Base-by-base conservation (phyloP, 75 land plant species). In the Pinus tabuliformis region DNA sequence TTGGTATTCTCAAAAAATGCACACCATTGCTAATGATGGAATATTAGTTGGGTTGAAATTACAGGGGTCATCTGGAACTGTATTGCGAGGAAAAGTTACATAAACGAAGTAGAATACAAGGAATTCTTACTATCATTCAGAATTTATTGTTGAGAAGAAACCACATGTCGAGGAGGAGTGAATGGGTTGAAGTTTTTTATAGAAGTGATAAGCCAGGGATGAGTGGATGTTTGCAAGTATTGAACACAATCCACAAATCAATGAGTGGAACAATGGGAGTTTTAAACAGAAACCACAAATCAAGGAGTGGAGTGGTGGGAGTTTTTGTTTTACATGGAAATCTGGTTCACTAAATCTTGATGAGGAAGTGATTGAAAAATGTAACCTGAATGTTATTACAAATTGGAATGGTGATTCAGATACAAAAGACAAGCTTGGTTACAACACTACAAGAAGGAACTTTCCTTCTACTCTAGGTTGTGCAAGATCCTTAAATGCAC, bases 371-470 rank as follows among this genome's bases (percentile, higher is more conserved):
- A 66, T 36, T 66, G 21, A 66, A 66, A 66, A 66, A 21, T 9
- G 22, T 37, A 66, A 4, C 11, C 3, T 63, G 16, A 63, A 30
- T 37, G 66, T 15, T 33, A 33, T 28, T 39, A 11, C 42, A 39
- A 37, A 39, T 20, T 39, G 49, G 71, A 66, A 66, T 39, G 21
- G 39, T 66, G 52, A 39, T 37, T 66, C 49, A 66, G 71, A 66
- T 39, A 66, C 71, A 39, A 45, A 66, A 16, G 70, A 33, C 18
- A 37, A 37, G 45, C 52, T 20, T 66, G 71, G 39, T 37, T 42
- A 42, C 49, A 66, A 2, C 71, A 66, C 39, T 21, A 16, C 20
- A 37, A 33, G 21, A 39, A 17, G 52, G n/a, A 49, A 66, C 39
- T 21, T 66, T 18, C 49, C 71, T 39, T 11, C 52, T 16, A 66